Evolutionary conservation across 2,329 filamentous ascomycete genomes (phyloP).

Genomic region (Venturia asperata): DNA sequence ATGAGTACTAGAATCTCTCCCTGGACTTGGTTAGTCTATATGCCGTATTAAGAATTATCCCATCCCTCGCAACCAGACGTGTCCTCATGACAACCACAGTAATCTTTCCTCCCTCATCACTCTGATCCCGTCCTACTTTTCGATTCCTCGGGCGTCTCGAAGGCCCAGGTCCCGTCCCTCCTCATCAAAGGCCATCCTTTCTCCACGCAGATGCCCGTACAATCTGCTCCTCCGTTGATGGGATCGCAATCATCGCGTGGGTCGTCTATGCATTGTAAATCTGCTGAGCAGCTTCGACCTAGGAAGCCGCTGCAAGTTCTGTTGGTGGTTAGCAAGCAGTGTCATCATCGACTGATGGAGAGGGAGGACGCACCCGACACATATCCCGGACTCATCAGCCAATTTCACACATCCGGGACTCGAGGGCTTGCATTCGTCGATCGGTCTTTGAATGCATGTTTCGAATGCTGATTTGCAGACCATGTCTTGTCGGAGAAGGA

Average conservation of each 20-base stretch:
- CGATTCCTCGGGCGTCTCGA: background rate
- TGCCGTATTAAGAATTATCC: too few relatives aligned
- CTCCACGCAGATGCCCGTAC: conserved; percentile 36
- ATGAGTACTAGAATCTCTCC: too few relatives aligned
- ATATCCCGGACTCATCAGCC: background rate
- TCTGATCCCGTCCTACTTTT: background rate
- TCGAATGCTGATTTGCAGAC: background rate
- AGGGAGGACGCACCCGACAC: background rate
- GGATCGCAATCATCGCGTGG: conserved; percentile 38
- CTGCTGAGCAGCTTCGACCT: conserved; percentile 29
- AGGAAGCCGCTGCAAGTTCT: conserved; percentile 36
- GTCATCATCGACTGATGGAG: background rate
- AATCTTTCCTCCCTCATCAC: too few relatives aligned
- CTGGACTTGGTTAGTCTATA: too few relatives aligned
- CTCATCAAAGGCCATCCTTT: background rate
- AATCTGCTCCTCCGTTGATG: conserved; percentile 36
- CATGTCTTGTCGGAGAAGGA: background rate
- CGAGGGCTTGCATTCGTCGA: too few relatives aligned
- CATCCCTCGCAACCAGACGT: too few relatives aligned
- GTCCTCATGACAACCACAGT: too few relatives aligned
- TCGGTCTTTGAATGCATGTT: background rate
- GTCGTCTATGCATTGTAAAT: conserved; percentile 36
- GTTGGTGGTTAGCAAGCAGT: background rate
- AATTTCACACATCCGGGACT: background rate
- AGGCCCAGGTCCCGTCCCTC: background rate